Percentiles rank a stretch among this genome's conserved stretches.
Evolutionary conservation across 2,329 filamentous ascomycete species (phyloP).

Genomic region (Pseudocercospora fuligena): DNA sequence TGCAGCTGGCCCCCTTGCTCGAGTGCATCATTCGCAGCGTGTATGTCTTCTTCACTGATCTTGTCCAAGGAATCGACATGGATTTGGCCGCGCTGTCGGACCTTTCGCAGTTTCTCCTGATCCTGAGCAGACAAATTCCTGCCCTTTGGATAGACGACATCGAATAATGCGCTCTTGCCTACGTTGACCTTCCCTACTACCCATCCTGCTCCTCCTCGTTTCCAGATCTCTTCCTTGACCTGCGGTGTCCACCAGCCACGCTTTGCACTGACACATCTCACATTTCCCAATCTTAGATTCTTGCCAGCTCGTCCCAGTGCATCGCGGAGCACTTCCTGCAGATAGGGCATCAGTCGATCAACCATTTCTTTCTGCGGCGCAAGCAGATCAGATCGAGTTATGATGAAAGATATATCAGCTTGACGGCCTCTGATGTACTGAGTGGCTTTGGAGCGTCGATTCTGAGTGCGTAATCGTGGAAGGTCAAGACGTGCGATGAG

Average conservation of each 20-base stretch:
- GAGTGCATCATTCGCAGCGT: not conserved
- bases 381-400: constrained; percentile 85
- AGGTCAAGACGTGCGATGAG: constrained; percentile 73
- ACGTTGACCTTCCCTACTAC: constrained; percentile 99
- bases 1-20: not conserved
- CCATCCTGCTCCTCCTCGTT: constrained; percentile 85
- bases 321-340: constrained; percentile 76
- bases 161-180: constrained; percentile 91
- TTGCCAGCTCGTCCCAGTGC: constrained; percentile 70
- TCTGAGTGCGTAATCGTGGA: constrained; percentile 76
- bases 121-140: constrained; percentile 33
- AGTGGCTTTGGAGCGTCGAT: constrained; percentile 72
- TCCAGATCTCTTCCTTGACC: constrained; percentile 83
- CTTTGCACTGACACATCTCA: constrained; percentile 84
- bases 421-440: constrained; percentile 70
- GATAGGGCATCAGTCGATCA: constrained; percentile 82
- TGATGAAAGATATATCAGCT: constrained; percentile 85
- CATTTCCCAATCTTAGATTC: constrained; percentile 82
- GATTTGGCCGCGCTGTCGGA: constrained; percentile 12
- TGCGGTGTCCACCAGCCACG: constrained; percentile 88
- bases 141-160: constrained; percentile 81
- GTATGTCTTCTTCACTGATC: not conserved
- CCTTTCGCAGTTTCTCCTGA: constrained; percentile 15
- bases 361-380: constrained; percentile 84
- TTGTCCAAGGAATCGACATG: not conserved